phyloP scores from a whole-genome alignment of 2,329 filamentous ascomycete genomes.

The Curvularia hawaiiensis region DNA sequence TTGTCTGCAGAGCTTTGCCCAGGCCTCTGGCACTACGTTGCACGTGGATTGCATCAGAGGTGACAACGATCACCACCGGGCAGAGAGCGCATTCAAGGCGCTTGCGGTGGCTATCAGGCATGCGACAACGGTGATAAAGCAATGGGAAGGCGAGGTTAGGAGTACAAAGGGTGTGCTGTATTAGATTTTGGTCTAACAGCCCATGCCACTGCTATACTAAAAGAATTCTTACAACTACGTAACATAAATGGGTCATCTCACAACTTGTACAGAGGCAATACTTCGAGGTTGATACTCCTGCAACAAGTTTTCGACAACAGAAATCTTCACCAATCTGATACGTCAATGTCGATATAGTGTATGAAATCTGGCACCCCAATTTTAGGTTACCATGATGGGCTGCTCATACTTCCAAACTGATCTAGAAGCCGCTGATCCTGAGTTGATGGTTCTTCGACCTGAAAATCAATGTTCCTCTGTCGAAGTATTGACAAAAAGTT shows the following conservation, averaged over 20 bases:
- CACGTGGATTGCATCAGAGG: conserved; percentile 93
- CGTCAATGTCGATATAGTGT: too few species aligned
- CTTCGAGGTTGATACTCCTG: background rate
- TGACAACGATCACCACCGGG: conserved; percentile 93
- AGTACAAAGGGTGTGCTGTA: conserved; percentile 93
- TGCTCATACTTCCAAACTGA: background rate
- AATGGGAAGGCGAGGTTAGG: conserved; percentile 88
- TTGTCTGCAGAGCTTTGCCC: conserved; percentile 91
- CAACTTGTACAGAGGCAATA: background rate
- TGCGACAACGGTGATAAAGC: conserved; percentile 75
- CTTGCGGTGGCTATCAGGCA: conserved; percentile 82
- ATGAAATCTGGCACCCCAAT: background rate
- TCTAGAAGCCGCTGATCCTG: background rate
- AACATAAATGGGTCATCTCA: background rate
- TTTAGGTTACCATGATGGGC: background rate
- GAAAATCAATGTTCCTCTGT: background rate
- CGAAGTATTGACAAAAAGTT: background rate
- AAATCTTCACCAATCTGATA: background rate
- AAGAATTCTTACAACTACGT: background rate
- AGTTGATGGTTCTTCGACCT: background rate
- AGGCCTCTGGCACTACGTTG: conserved; percentile 86
- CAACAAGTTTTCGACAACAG: background rate
- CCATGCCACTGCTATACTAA: background rate
- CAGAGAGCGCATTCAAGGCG: conserved; percentile 97
- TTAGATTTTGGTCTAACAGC: conserved; percentile 17